These are phyloP conservation scores for Xerocomellus dryophilus DNA, from an alignment of 768 basidiomycete genomes.

Conservation along the genomic window DNA sequence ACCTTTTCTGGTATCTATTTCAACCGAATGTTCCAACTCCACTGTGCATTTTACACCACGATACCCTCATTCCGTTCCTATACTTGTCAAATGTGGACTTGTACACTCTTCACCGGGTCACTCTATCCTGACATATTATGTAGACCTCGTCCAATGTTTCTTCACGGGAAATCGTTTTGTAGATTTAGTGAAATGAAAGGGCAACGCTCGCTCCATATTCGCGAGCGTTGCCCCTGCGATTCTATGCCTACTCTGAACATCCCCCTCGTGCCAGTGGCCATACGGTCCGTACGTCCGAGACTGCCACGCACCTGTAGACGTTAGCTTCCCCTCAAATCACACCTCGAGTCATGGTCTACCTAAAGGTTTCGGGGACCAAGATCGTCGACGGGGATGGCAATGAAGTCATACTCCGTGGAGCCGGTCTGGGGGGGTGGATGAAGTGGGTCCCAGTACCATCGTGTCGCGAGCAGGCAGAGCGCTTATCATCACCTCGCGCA, in stretches of 20 bases:
- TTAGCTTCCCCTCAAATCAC: not conserved
- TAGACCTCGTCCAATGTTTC: constrained; percentile 13
- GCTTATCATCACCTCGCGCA: constrained; percentile 24
- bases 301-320: no score
- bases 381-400: constrained; percentile 56
- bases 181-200: constrained; percentile 14
- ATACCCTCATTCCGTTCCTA: constrained; percentile 35
- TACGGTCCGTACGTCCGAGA: no score
- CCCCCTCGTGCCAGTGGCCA: not conserved
- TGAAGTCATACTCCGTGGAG: constrained; percentile 63
- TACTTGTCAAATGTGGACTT: constrained; percentile 26
- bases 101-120: constrained; percentile 20
- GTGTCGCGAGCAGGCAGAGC: constrained; percentile 3
- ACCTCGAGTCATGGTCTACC: constrained; percentile 28
- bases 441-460: constrained; percentile 49
- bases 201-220: not conserved
- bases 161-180: constrained; percentile 18
- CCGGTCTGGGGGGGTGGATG: constrained; percentile 85
- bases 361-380: constrained; percentile 57
- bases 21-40: constrained; percentile 24
- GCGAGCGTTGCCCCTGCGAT: constrained; percentile 2
- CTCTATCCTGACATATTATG: constrained; percentile 17
- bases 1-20: constrained; percentile 31
- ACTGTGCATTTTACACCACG: constrained; percentile 32
- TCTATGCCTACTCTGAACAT: not conserved